Evolutionary conservation across 2,329 filamentous ascomycete genomes (phyloP).

Genomic region (Phyllosticta ampelicida): DNA sequence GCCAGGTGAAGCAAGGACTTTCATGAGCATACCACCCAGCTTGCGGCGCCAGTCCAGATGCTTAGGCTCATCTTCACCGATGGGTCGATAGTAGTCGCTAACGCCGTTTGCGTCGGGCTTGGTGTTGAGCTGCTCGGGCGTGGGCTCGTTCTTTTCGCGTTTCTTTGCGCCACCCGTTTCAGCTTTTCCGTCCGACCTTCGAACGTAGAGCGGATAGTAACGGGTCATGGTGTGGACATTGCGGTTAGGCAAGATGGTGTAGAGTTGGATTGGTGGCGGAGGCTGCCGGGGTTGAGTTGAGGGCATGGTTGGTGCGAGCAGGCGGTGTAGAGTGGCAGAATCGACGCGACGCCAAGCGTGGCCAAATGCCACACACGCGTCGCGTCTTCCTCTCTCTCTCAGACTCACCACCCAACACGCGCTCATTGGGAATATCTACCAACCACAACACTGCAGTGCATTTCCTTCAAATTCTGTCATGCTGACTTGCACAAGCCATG

Average conservation of each 20-base stretch:
- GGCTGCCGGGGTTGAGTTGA: background rate
- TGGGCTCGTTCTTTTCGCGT: slow-evolving; percentile 42
- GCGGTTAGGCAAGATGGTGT: background rate
- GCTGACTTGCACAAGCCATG: background rate
- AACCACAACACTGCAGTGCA: background rate
- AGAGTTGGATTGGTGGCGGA: background rate
- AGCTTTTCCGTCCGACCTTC: slow-evolving; percentile 39
- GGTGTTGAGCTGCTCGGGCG: slow-evolving; percentile 40
- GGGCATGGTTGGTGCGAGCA: too few species aligned
- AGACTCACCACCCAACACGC: background rate
- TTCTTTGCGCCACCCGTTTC: slow-evolving; percentile 38
- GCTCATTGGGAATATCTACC: background rate
- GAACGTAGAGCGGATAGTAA: slow-evolving; percentile 38
- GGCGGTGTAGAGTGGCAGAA: background rate
- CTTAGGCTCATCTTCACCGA: slow-evolving; percentile 41
- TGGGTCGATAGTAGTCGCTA: slow-evolving; percentile 44
- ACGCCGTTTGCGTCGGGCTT: slow-evolving; percentile 43
- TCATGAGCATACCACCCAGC: slow-evolving; percentile 47
- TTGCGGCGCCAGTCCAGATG: slow-evolving; percentile 49
- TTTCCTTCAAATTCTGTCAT: background rate
- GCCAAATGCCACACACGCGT: background rate
- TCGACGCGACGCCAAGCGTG: background rate
- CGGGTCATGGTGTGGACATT: slow-evolving; percentile 26
- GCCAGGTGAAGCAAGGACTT: slow-evolving; percentile 34
- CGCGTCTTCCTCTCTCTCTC: background rate